Evolutionary conservation across 2,329 filamentous ascomycete genomes (phyloP), one percentile per base, ranked within the genome.

Genomic region (Fusarium guadeloupense): DNA sequence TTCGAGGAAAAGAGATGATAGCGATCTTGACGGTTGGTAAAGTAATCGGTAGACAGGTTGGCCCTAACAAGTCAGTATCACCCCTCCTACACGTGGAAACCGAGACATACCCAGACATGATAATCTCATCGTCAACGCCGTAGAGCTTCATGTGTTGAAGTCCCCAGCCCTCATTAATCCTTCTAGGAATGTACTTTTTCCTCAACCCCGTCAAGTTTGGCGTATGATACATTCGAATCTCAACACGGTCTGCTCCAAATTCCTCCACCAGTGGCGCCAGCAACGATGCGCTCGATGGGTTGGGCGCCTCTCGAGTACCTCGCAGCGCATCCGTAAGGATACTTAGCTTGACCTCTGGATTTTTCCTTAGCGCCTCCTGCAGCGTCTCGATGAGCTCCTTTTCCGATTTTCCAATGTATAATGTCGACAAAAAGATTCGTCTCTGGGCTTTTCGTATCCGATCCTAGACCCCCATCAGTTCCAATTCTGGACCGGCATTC

Each of bases 81-180:
- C n/a, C 6, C 6, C 14, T 1, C 0, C 9, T 3, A 5, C n/a
- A n/a, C n/a, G n/a, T n/a, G 9, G 5, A 5, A 3, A 12, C 3
- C 5, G 4, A 1, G 14, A 43, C 44, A 49, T 83, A 92, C 86
- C 93, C 93, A 8, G 93, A 96, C 69, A 99, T 86, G 64, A 99
- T 94, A 54, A 99, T 90, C 75, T 97, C 93, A 71, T 99, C 93
- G 69, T 99, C 95, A 19, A 97, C 81, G 0, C 95, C 95, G 69
- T 99, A 99, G 1, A 99, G 81, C 82, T 99, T 99, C 94, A 99
- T 99, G 73, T 99, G 95, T 74, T 99, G 95, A 59, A 99, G 78
- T 1, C 95, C 95, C 95, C 95, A 99, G 16, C 95, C 95, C 77
- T 99, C 95, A 68, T 99, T 99, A 73, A 99, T 94, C 17, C 95